Percentiles rank a stretch among this genome's conserved stretches.
Evolutionary conservation across 2,329 filamentous ascomycete species (phyloP).

Genomic region (Rutstroemia sydowiana): DNA sequence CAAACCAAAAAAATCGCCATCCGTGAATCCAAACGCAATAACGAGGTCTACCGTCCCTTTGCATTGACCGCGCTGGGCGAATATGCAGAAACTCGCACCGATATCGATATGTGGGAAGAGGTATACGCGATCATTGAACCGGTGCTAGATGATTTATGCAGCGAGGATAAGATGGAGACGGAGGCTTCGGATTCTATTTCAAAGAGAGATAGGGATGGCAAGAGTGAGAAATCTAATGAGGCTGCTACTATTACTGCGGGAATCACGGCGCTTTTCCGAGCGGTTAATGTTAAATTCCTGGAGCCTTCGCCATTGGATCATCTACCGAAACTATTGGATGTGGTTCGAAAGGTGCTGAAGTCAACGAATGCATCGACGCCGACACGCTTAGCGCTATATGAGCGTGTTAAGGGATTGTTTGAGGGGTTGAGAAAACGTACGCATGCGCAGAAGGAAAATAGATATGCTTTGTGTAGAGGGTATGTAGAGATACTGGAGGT

Average conservation of each 20-base stretch:
- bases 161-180: constrained; percentile 58
- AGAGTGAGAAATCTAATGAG: constrained; percentile 23
- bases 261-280: constrained; percentile 26
- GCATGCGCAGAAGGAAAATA: constrained; percentile 14
- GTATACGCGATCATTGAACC: constrained; percentile 57
- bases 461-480: constrained; percentile 17
- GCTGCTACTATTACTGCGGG: constrained; percentile 27
- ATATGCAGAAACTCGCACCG: constrained; percentile 59
- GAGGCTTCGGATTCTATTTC: constrained; percentile 7
- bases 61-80: constrained; percentile 66
- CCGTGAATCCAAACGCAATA: constrained; percentile 87
- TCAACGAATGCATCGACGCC: constrained; percentile 26
- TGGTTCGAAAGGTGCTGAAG: constrained; percentile 17
- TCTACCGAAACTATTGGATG: constrained; percentile 23
- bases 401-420: constrained; percentile 26
- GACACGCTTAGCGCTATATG: constrained; percentile 27
- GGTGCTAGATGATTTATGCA: constrained; percentile 50
- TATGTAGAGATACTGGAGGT: constrained; percentile 27
- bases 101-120: constrained; percentile 63
- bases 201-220: constrained; percentile 20
- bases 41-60: constrained; percentile 72
- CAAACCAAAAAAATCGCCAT: constrained; percentile 74
- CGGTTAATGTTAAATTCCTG: constrained; percentile 25
- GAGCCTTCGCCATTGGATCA: constrained; percentile 21
- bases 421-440: constrained; percentile 23